These are phyloP conservation scores for Spathaspora boniae DNA, from an alignment of 805 yeast species.

Conservation along the genomic window DNA sequence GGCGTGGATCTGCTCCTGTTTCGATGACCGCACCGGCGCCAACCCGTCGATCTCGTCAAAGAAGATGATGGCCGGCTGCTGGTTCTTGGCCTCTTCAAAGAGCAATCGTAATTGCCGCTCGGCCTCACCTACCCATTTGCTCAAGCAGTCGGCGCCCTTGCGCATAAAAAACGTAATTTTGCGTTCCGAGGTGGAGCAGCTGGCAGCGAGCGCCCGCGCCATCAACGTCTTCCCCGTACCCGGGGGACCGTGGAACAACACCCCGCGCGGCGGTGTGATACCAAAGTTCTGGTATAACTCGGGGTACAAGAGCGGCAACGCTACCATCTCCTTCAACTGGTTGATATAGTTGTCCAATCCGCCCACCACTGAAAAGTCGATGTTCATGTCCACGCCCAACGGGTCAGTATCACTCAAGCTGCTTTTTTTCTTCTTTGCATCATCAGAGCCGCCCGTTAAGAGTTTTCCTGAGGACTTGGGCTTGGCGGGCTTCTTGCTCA, in stretches of 20 bases:
- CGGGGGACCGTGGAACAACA: constrained; percentile 96
- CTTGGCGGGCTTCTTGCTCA: constrained; percentile 26
- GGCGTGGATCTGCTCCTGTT: constrained; percentile 98
- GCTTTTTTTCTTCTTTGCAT: constrained; percentile 46
- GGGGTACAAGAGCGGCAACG: constrained; percentile 87
- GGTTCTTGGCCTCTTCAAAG: constrained; percentile 93
- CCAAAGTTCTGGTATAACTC: constrained; percentile 86
- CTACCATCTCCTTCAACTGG: constrained; percentile 95
- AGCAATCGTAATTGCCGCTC: constrained; percentile 87
- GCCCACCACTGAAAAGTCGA: constrained; percentile 82
- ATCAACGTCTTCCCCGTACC: constrained; percentile 98
- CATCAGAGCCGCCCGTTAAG: constrained; percentile 29
- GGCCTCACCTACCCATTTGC: constrained; percentile 99
- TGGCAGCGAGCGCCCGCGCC: constrained; percentile 97
- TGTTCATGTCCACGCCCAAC: constrained; percentile 81
- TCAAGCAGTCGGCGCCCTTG: constrained; percentile 94
- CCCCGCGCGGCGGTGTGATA: constrained; percentile 96
- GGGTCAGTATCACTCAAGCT: constrained; percentile 89
- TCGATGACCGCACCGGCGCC: constrained; percentile 96
- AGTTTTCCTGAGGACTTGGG: constrained; percentile 21
- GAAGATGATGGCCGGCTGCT: constrained; percentile 93
- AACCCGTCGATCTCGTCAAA: constrained; percentile 98
- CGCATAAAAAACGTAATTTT: constrained; percentile 97
- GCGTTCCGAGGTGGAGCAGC: constrained; percentile 78
- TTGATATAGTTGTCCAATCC: constrained; percentile 88